Percentiles rank a stretch among this genome's conserved stretches.
Conservation (phyloP, 2,329 filamentous ascomycete species). For the Diaporthe sp. region DNA sequence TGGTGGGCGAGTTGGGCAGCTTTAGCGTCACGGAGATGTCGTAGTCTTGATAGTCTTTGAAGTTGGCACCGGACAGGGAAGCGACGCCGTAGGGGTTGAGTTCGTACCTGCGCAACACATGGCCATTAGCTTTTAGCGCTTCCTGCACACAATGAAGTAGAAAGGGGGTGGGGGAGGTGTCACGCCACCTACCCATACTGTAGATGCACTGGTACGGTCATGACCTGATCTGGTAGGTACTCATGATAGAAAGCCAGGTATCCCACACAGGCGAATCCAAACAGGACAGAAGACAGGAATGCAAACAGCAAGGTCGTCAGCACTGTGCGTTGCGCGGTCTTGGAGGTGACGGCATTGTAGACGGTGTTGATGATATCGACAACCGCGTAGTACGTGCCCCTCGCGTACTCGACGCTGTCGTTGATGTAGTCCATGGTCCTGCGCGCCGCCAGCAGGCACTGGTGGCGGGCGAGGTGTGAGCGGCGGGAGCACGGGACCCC, state of each 20-base stretch:
- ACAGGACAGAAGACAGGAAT: constrained; percentile 57
- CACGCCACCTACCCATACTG: constrained; percentile 68
- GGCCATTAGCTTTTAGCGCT: constrained; percentile 3
- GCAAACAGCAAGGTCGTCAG: constrained; percentile 62
- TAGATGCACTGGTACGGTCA: constrained; percentile 66
- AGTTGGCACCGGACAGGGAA: constrained; percentile 60
- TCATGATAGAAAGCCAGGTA: constrained; percentile 69
- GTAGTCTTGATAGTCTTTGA: constrained; percentile 84
- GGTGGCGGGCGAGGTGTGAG: background rate
- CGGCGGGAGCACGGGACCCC: background rate
- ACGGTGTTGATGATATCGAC: constrained; percentile 48
- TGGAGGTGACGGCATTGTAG: constrained; percentile 61
- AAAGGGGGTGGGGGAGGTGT: background rate
- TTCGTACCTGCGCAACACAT: constrained; percentile 54
- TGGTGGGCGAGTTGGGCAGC: constrained; percentile 83
- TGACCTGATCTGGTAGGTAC: constrained; percentile 68
- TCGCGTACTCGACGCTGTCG: background rate
- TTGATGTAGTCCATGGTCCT: constrained; percentile 37
- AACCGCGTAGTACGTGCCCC: constrained; percentile 14
- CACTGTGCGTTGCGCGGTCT: constrained; percentile 63
- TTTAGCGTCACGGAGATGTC: constrained; percentile 82
- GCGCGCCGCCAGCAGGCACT: constrained; percentile 5
- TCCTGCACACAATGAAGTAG: too few relatives aligned
- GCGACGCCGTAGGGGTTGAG: constrained; percentile 67
- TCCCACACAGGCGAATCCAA: constrained; percentile 62